Evolutionary conservation across 2,329 filamentous ascomycete species (phyloP), one percentile per base, ranked within the genome.

Genomic region (Balansia obtecta): DNA sequence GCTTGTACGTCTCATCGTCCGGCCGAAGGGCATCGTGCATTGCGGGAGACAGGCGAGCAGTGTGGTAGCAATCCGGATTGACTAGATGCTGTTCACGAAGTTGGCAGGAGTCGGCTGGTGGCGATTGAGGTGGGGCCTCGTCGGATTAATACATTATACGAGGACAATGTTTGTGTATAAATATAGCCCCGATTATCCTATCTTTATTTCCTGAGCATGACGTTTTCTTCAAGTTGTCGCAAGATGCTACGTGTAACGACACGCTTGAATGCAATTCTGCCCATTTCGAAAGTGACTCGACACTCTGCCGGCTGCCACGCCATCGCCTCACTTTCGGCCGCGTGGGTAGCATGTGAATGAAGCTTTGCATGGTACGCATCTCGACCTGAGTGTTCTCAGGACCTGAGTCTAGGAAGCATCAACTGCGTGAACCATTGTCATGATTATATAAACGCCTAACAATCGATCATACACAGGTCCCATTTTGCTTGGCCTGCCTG

Each of bases 391-490:
- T 8, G 27, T 8, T 27, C 5, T 7, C 27, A 27, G 7, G 5
- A 27, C 7, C 13, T 13, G 18, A 10, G n/a, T 8, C 10, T 16
- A 6, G 16, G 22, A 22, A 4, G 8, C 22, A 30, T 45, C n/a
- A 20, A 13, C 20, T 15, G 42, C 9, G 15, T n/a, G 27, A n/a
- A 44, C 9, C 22, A 30, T 7, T 11, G 15, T 20, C 48, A 72
- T 63, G 64, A 72, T 72, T 72, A 72, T 60, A 62, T 46, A 58
- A 63, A 72, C 69, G 68, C 69, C 66, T 62, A 61, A 62, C 66
- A 62, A 63, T 65, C 69, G 65, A 67, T 70, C 68, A 70, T 72
- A 74, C 67, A 71, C 68, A 50, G 45, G 49, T 56, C 52, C 32
- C 49, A 41, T 16, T 27, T 27, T 41, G 38, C 38, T 41, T 50